Base-by-base conservation (phyloP, 441 rosid species). In the Theobroma grandiflorum region DNA sequence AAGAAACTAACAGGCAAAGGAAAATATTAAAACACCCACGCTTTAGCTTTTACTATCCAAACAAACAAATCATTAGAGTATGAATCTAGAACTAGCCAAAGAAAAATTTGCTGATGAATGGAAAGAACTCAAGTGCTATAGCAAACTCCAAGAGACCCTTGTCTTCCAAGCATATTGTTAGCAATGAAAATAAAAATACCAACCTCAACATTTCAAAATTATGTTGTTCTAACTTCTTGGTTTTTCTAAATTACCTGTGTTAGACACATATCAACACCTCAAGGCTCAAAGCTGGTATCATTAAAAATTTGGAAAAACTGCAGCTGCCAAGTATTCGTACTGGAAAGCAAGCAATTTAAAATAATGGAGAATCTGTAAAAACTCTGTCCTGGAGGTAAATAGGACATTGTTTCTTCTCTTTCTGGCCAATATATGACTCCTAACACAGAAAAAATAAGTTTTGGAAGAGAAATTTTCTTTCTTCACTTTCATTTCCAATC, bases 1-100 rank as follows among this genome's bases (percentile, higher is more conserved):
- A 81, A 78, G 80, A 83, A 80, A 72, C 78, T 3, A 3, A 68
- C 58, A 33, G 38, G 42, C n/a, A 38, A 40, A 74, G 2, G 35
- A 58, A 43, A 31, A 20, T n/a, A 64, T 73, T 7, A 22, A 31
- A 55, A 45, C 22, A 72, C 55, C 43, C 49, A 61, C 31, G 20
- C 53, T 42, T 40, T 22, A 31, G 47, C 6, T 40, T 11, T 76
- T 61, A 75, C 45, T 2, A 49, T 26, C 40, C 1, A 52, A 16
- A 52, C 35, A 9, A 22, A 52, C 61, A 72, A 8, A 50, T 2
- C 43, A 50, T 33, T 52, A 33, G 40, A 26, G 57, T 47, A 70
- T 26, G 42, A 49, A 3, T 70, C 59, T 50, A 50, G 9, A 4
- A 33, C 16, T 2, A 33, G 62, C 33, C 47, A 72, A 50, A 72